Evolutionary conservation across 2,329 filamentous ascomycete genomes (phyloP), one percentile per base, ranked within the genome.

Genomic region (Sarocladium brachiariae): DNA sequence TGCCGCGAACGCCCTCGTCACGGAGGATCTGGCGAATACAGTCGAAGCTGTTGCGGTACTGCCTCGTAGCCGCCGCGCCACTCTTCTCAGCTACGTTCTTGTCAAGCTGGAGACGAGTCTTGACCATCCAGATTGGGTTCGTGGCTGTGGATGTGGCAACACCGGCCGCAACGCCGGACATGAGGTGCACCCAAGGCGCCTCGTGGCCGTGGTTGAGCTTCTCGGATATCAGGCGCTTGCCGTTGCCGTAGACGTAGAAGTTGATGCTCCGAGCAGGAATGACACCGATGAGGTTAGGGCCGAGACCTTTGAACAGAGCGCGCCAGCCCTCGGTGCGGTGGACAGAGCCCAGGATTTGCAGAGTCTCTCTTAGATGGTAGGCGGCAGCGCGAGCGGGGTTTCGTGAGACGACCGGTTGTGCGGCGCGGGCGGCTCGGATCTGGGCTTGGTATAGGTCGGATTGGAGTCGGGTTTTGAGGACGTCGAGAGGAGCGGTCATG

Each of bases 111-210:
- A 97, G 66, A 27, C 91, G 77, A 35, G 91, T 97, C 76, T 97
- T 97, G 63, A 97, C 83, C 55, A 97, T 79, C 91, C 91, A 97
- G 62, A 97, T 96, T 1, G 91, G 91, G 67, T 96, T 96, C 33
- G 91, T 97, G 19, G 86, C 88, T 1, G 92, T 96, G 43, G 88
- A 88, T 0, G 92, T 96, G 6, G 85, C 84, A 38, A 96, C 80
- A 2, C 91, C 91, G 1, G 91, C 90, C 14, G 78, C 75, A 1
- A 87, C 81, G 4, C 87, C 91, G 1, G 89, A 84, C 43, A 80
- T 72, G 8, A 96, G 75, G 65, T 96, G 89, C 10, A 96, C 83
- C 75, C 81, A 86, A 1, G 86, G 78, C 13, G 81, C 79, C 62
- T 90, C 80, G 58, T 83, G 64, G 46, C 85, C 81, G 58, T 80